Evolutionary conservation across 2,329 filamentous ascomycete genomes (phyloP), one percentile per base, ranked within the genome.

Genomic region (Monilinia fructigena): DNA sequence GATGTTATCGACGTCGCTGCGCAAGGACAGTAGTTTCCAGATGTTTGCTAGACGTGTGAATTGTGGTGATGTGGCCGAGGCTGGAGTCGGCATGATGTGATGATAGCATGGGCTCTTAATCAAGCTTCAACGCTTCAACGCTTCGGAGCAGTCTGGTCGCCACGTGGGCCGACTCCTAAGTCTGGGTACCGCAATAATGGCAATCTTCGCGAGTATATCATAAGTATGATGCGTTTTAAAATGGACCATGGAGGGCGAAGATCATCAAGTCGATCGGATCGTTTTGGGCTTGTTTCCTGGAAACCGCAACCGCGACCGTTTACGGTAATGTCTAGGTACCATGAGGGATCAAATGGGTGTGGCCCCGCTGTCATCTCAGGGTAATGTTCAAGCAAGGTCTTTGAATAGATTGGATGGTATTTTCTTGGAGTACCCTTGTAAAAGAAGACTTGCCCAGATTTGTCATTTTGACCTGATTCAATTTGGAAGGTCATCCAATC

Each of bases 1-100:
- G 58, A 80, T 77, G 70, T 77, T 77, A 69, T 80, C 78, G 66
- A 79, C 70, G 67, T 80, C 78, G 68, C 76, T 77, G 47, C 79
- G 76, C 26, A 80, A 76, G 6, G 75, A 73, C 35, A 80, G 71
- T 26, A 76, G 70, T 58, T 76, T 74, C 75, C 76, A 79, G 16
- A 75, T 73, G 68, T 76, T 77, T 18, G 73, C 73, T 58, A 79
- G 74, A 50, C 77, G 75, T 58, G 72, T 63, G 70, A 80, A 79
- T 50, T 77, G 73, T 64, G 78, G 75, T 58, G 78, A 79, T 14
- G 77, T 72, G 62, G 73, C 69, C 61, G 75, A 68, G 60, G 73
- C 69, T 63, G 74, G 68, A 67, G 69, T 67, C 65, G 73, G 72
- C 74, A 75, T 75, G 53, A 65, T 68, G 68, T 56, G 62, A 54